Base-by-base conservation (phyloP, 495 filamentous ascomycete species). In the Platismatia glauca region DNA sequence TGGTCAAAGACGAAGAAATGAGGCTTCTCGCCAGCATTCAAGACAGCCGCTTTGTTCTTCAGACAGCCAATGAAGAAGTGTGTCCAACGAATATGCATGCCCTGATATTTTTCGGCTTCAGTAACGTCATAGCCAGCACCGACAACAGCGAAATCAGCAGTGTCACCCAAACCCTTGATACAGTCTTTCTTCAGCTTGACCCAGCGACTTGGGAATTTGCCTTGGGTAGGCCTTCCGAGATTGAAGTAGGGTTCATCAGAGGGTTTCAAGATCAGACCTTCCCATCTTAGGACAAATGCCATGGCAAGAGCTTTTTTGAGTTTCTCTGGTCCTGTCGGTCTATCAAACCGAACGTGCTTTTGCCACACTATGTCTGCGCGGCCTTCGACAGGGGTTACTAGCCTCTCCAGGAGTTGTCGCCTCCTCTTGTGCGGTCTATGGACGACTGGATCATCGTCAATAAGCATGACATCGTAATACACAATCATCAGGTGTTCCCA, bases 121-220 rank as follows among this genome's bases (percentile, higher is more conserved):
- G 75, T 77, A 15, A 83, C 73, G 64, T 87, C 82, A 64, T 86
- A 89, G 3, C 80, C 79, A 9, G 81, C 90, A 7, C 89, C 91
- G 38, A 95, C 74, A 9, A 93, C 79, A 2, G 87, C 84, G 66
- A 96, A 87, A 70, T 95, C 91, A 2, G 87, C 84, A 46, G 89
- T 86, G 66, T 95, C 90, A 2, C 90, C 91, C 66, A 91, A 79
- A 8, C 84, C 82, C 24, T 76, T 77, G n/a, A 96, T 87, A 63
- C 95, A 96, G 66, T 95, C 90, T 66, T 92, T 95, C 71, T 96
- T 96, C 34, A 96, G 70, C 73, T 95, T 96, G 68, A 95, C 88
- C 73, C 84, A 87, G 33, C 79, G 79, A 57, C 77, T 79, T 39
- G 66, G 75, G 39, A 72, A 79, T 50, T 55, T 46, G 69, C 66